Conservation (phyloP, 2,329 filamentous ascomycete species). For the Colletotrichum sp. region DNA sequence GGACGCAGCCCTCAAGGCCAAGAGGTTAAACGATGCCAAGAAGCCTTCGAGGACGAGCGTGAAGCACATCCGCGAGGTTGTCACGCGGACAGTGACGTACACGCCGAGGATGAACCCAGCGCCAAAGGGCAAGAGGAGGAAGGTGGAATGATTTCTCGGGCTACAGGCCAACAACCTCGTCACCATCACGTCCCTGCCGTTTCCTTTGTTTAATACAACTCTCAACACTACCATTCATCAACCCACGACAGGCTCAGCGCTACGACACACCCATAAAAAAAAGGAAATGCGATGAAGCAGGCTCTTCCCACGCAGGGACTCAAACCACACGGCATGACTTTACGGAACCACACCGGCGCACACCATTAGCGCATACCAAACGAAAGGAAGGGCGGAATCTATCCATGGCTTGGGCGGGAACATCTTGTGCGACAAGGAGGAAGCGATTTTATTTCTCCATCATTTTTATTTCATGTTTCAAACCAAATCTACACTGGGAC, state of each 20-base stretch:
- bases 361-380: constrained; percentile 6
- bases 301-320: constrained; percentile 19
- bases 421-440: constrained; percentile 18
- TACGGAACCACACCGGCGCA: constrained; percentile 12
- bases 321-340: constrained; percentile 13
- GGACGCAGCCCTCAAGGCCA: constrained; percentile 73
- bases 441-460: neutral
- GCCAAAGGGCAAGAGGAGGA: constrained; percentile 91
- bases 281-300: constrained; percentile 20
- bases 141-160: constrained; percentile 50
- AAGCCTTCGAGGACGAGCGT: constrained; percentile 65
- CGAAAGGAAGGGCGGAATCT: neutral
- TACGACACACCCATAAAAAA: neutral
- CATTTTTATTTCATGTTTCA: neutral
- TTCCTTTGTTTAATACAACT: constrained; percentile 2
- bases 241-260: constrained; percentile 8
- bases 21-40: constrained; percentile 64
- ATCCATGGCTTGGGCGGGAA: constrained; percentile 2
- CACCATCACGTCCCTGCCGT: neutral
- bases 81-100: constrained; percentile 93
- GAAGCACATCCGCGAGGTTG: constrained; percentile 82
- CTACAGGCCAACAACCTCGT: neutral
- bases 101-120: constrained; percentile 86
- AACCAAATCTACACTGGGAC: constrained; percentile 1
- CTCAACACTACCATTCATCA: neutral